Base-by-base conservation (phyloP, 2,329 filamentous ascomycete genomes). In the Penicillium thymicola region DNA sequence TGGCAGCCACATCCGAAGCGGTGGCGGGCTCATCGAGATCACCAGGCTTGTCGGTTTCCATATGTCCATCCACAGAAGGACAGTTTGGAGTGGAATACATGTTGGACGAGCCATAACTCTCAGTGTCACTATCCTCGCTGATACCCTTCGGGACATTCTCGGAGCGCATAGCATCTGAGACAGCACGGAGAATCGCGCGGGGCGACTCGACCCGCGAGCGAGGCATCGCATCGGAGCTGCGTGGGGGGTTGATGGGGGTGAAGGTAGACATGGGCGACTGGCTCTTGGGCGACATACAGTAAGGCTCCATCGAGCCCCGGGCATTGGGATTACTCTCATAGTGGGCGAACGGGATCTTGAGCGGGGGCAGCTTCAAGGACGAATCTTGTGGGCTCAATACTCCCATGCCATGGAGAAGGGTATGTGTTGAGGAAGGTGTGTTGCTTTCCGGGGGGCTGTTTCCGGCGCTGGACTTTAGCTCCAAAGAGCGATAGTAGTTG, bases 231-330 rank as follows among this genome's bases (percentile, higher is more conserved):
- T 64, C 57, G 2, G 58, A 55, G 50, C 68, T 70, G 23, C 71
- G 67, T 3, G 74, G 73, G 3, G 69, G 68, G 48, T 81, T 81
- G 48, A 78, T 67, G 0, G 76, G 72, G 1, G 72, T 78, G 69
- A 74, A 80, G 38, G 63, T 61, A 23, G 68, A 71, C 48, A 44
- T 46, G 0, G 65, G 70, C n/a, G 69, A 69, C 14, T 74, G 72
- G 42, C 75, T 72, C 18, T 72, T 65, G 1, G 78, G 75, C 1
- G 78, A 79, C 42, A 69, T 66, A 47, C 67, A 67, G 60, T 71
- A 74, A 4, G 59, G 64, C 55, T 70, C 74, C 43, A 71, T 65
- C 59, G 78, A 75, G 43, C 71, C 72, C 45, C 79, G 79, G 1
- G 73, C 75, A 51, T 75, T 79, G 54, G 75, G 67, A 27, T 64